Conservation (phyloP, 768 basidiomycete genomes). For the Mycena maculata region DNA sequence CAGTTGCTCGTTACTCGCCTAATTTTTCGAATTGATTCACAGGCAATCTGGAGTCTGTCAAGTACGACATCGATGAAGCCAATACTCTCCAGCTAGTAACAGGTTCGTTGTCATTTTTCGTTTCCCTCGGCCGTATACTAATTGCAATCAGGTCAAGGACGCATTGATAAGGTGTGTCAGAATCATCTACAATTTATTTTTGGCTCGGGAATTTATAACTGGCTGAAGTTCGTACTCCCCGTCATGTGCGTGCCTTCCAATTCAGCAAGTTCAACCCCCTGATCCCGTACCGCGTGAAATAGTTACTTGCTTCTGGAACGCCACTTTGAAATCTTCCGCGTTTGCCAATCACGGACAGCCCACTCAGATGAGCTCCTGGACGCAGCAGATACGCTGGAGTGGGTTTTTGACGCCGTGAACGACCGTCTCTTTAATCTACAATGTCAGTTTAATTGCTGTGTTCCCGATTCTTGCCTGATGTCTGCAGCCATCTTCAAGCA, state of each 20-base stretch:
- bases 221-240: slow-evolving; percentile 16
- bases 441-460: slow-evolving; percentile 1
- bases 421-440: slow-evolving; percentile 1
- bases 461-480: not conserved
- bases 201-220: too few species aligned
- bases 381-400: slow-evolving; percentile 2
- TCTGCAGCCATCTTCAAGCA: slow-evolving; percentile 37
- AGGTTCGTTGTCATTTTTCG: slow-evolving; percentile 11
- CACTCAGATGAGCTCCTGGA: slow-evolving; percentile 18
- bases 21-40: not conserved
- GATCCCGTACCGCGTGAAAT: too few species aligned
- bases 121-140: too few species aligned
- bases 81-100: slow-evolving; percentile 24
- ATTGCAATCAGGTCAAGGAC: slow-evolving; percentile 18
- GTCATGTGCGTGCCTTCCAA: too few species aligned
- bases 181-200: not conserved
- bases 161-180: slow-evolving; percentile 27
- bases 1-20: not conserved
- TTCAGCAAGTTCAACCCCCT: too few species aligned
- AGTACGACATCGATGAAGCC: slow-evolving; percentile 24
- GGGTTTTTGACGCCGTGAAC: slow-evolving; percentile 6
- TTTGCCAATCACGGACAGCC: not conserved
- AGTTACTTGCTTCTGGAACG: slow-evolving; percentile 22
- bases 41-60: slow-evolving; percentile 31
- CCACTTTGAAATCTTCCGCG: slow-evolving; percentile 26